Base-by-base conservation (phyloP, 768 basidiomycete species). In the Candolleomyces eurysporus region DNA sequence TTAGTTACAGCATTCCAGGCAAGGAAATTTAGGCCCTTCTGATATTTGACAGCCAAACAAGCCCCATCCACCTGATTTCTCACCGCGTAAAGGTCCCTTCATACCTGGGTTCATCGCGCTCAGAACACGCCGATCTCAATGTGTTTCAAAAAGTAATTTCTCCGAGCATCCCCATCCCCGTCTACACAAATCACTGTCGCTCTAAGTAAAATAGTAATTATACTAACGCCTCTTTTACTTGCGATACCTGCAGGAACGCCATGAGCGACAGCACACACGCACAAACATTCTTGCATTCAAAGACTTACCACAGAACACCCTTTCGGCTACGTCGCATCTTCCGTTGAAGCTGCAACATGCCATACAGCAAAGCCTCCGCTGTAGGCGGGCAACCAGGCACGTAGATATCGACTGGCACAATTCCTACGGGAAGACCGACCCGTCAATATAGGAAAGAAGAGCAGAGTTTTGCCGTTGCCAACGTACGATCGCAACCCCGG, bases 331-430 rank as follows among this genome's bases (percentile, higher is more conserved):
- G 83, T 68, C 94, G 80, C 92, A 97, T 97, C 82, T 98, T 98
- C 60, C 95, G 87, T 76, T 97, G 95, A 54, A 98, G 84, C 73
- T 98, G 95, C 50, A 98, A 84, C 94, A 97, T 94, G 54, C 95
- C 95, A 68, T 96, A 97, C 63, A 98, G 81, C 45, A 98, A 82
- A 14, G 97, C 97, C 75, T 99, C 97, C n/a, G 97, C 96, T 3
- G 91, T 94, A 9, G 91, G 91, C 21, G 91, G 92, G 74, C 95
- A 97, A 0, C 96, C 96, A 22, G 96, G 96, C 7, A 98, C 96
- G 72, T 98, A 98, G 60, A 98, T 95, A 73, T 98, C 96, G 49
- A 99, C 96, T 4, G 97, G 97, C 5, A 99, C 96, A 68, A 99
- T 96, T 53, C 91, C 91, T 93, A 65, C 2, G 57, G 43, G 36